Evolutionary conservation across 208 protist genomes (phyloP).

Genomic region (Trypanosoma caninum): DNA sequence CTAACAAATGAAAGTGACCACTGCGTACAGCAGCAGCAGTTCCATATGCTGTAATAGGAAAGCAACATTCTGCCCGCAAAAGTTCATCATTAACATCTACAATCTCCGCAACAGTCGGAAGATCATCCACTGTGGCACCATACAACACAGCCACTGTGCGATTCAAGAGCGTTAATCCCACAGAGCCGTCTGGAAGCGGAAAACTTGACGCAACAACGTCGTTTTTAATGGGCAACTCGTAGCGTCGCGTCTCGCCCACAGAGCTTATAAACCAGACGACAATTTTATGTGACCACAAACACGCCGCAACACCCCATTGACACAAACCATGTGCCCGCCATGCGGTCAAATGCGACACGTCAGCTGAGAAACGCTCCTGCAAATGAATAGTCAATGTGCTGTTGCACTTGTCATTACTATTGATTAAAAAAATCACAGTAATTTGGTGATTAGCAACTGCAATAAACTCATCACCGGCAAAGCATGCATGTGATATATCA

Average conservation of each 20-base stretch:
- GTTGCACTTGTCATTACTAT: no score
- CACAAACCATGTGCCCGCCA: background rate
- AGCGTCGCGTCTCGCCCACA: background rate
- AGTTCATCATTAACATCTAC: constrained; percentile 6
- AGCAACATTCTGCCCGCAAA: constrained; percentile 4
- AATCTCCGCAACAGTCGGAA: background rate
- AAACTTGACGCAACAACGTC: constrained; percentile 20
- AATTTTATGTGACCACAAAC: constrained; percentile 24
- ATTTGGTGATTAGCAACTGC: constrained; percentile 8
- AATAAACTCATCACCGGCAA: constrained; percentile 11
- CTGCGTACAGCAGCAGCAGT: background rate
- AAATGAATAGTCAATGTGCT: background rate
- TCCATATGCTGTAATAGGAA: background rate
- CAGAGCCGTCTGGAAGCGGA: background rate
- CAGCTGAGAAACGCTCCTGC: constrained; percentile 3
- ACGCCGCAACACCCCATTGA: constrained; percentile 15
- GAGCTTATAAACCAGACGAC: constrained; percentile 6
- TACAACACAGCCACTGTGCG: constrained; percentile 1
- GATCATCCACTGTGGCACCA: background rate
- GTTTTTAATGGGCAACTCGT: constrained; percentile 1
- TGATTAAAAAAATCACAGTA: background rate
- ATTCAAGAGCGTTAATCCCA: constrained; percentile 13
- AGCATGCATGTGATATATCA: constrained; percentile 15
- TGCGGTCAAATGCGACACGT: constrained; percentile 22
- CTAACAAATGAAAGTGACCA: constrained; percentile 13